Evolutionary conservation across 352 stramenopile species (phyloP).

Genomic region (Pseudoperonospora humuli): DNA sequence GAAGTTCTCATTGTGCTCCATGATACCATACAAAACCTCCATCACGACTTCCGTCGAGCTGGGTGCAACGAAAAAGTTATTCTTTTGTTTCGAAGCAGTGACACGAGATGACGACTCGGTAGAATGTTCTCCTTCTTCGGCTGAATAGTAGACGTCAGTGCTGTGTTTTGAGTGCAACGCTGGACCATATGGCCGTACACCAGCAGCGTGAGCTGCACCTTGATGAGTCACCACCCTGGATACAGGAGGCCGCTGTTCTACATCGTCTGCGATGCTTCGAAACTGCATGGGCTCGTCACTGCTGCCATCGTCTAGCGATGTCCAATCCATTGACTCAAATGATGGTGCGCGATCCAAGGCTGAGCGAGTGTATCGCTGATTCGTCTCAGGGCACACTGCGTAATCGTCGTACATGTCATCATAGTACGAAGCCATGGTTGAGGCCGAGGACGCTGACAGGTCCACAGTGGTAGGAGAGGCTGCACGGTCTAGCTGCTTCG

Average conservation of each 20-base stretch:
- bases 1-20: constrained; percentile 51
- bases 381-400: constrained; percentile 16
- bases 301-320: constrained; percentile 31
- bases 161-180: constrained; percentile 16
- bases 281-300: constrained; percentile 22
- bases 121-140: constrained; percentile 20
- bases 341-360: constrained; percentile 28
- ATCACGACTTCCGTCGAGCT: constrained; percentile 49
- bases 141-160: constrained; percentile 22
- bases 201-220: not conserved
- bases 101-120: constrained; percentile 11
- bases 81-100: constrained; percentile 1
- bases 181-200: constrained; percentile 6
- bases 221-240: constrained; percentile 10
- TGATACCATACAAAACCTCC: constrained; percentile 50
- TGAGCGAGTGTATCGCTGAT: constrained; percentile 30
- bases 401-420: constrained; percentile 59
- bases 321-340: constrained; percentile 43
- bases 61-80: not conserved
- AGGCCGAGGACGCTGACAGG: constrained; percentile 58
- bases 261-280: constrained; percentile 26
- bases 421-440: constrained; percentile 55
- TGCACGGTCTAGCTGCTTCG: constrained; percentile 27
- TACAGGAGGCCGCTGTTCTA: constrained; percentile 14
- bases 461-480: constrained; percentile 32